Evolutionary conservation across 768 basidiomycete genomes (phyloP), one percentile per base, ranked within the genome.

Genomic region (Holtermanniella nyarrowii): DNA sequence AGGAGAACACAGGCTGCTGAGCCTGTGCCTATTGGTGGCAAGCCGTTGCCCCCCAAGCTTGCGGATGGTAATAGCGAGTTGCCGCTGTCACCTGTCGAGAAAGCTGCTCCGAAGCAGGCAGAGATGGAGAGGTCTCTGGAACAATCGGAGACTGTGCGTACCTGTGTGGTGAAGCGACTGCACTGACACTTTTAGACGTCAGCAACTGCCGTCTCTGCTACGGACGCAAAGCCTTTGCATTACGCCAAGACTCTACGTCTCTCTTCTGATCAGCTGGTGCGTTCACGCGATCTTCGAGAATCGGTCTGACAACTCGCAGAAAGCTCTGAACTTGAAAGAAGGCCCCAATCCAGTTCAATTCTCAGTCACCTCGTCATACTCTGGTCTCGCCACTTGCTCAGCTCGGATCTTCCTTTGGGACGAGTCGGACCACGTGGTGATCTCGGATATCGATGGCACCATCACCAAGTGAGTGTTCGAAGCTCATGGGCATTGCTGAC

Each of bases 391-490:
- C 1, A 87, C 85, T 2, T 93, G 90, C 53, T 83, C 89, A 1
- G 88, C 95, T 18, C 79, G 89, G 3, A 86, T 99, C 55, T 99
- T 99, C 60, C 77, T 97, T 21, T 97, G 90, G 91, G 87, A 96
- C 52, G 80, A 82, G n/a, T 82, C 82, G 2, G 90, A 95, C 63
- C 77, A 79, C 2, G 80, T 99, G 20, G 86, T 99, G 22, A 82
- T 99, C 39, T 95, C 90, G 40, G 95, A 99, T 65, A 97, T 99
- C 55, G 95, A 99, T 65, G 95, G 95, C 4, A 99, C 93, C 1
- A 99, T 99, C 66, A 99, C 95, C 7, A 97, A 96, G 89, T 93
- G 58, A 21, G 80, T 64, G 2, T 16, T 3, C 21, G 40, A 18
- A 25, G 7, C 7, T 42, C 26, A 31, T 14, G 24, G 3, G 16